Conservation (phyloP, 73 alveolate species). For the Paramecium octaurelia region DNA sequence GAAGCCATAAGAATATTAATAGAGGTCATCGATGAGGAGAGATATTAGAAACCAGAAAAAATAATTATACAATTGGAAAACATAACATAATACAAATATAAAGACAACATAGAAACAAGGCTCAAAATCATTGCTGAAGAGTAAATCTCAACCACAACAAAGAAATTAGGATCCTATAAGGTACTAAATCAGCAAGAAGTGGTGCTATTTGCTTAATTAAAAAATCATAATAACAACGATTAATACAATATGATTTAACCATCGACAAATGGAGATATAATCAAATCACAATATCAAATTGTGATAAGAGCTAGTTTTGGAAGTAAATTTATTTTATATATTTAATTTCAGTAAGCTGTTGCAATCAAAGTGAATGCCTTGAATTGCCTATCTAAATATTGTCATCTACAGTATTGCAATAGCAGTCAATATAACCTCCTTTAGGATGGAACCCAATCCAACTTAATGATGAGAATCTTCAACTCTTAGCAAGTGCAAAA, state of each 20-base stretch:
- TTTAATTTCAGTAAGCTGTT: not conserved
- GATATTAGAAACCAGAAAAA: not conserved
- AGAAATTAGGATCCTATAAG: not conserved
- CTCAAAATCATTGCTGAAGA: not conserved
- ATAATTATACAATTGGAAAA: not conserved
- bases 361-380: not conserved
- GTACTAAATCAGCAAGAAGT: not conserved
- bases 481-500: not conserved
- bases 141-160: not conserved
- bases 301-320: not conserved
- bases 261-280: not conserved
- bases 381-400: not conserved
- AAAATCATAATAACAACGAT: not conserved
- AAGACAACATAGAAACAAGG: not conserved
- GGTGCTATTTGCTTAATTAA: not conserved
- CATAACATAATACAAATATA: not conserved
- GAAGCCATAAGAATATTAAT: not conserved
- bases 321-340: not conserved
- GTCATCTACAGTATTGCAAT: not conserved
- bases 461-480: not conserved
- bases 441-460: slow-evolving; percentile 4
- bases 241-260: not conserved
- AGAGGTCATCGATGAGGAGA: not conserved
- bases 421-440: not conserved
- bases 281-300: not conserved